These are phyloP conservation scores for Yamadazyma olivae DNA, from an alignment of 805 yeast species.

Conservation along the genomic window DNA sequence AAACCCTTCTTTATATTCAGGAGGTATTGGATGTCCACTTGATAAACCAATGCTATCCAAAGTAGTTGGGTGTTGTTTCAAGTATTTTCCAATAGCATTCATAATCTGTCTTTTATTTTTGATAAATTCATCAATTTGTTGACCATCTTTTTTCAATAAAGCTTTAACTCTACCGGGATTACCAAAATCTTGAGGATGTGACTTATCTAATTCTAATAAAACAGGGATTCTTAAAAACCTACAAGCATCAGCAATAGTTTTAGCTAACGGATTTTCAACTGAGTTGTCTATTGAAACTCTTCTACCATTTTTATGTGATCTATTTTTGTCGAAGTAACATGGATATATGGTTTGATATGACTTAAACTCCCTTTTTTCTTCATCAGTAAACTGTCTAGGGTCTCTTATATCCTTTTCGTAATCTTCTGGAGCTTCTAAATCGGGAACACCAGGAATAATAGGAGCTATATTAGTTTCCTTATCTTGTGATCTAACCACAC, in stretches of 20 bases:
- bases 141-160: conserved; percentile 52
- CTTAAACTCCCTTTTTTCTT: conserved; percentile 63
- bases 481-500: conserved; percentile 61
- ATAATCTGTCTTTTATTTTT: conserved; percentile 62
- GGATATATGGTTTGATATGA: conserved; percentile 81
- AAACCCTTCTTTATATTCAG: conserved; percentile 51
- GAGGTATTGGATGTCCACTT: conserved; percentile 62
- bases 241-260: conserved; percentile 75
- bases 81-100: conserved; percentile 55
- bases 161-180: conserved; percentile 96
- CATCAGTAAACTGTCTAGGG: conserved; percentile 41
- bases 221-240: conserved; percentile 34
- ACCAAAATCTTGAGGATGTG: conserved; percentile 96
- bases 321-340: conserved; percentile 79
- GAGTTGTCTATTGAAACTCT: conserved; percentile 68
- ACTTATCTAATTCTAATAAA: conserved; percentile 72
- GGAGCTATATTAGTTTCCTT: conserved; percentile 24
- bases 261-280: conserved; percentile 85
- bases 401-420: conserved; percentile 24
- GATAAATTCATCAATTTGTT: conserved; percentile 27
- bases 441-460: conserved; percentile 17
- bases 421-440: conserved; percentile 6
- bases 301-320: conserved; percentile 80
- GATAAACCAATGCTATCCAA: conserved; percentile 46
- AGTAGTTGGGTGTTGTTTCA: conserved; percentile 68